These are phyloP conservation scores for Tuber microsphaerosporum DNA, from an alignment of 495 filamentous ascomycete species.

Conservation along the genomic window DNA sequence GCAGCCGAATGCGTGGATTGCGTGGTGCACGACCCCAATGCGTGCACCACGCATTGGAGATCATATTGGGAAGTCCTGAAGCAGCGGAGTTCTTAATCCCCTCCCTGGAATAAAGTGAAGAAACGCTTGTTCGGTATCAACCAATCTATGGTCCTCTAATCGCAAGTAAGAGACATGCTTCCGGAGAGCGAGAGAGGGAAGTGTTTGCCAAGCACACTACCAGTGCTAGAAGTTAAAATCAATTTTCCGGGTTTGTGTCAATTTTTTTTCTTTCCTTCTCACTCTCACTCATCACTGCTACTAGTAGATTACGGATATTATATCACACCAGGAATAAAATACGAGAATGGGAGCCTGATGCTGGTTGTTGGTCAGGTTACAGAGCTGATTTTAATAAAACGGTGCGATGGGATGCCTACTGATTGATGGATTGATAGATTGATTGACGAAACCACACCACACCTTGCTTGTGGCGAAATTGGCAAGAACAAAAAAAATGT, in stretches of 20 bases:
- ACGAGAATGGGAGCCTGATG: not conserved
- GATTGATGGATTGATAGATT: not conserved
- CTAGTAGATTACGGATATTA: no score
- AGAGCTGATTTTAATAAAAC: not conserved
- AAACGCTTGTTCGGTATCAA: not conserved
- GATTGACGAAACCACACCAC: not conserved
- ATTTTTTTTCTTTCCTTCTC: no score
- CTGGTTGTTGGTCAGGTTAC: not conserved
- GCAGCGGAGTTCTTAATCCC: not conserved
- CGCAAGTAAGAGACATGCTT: not conserved
- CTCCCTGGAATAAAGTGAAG: not conserved
- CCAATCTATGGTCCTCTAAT: not conserved
- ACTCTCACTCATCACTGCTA: no score
- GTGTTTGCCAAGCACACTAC: not conserved
- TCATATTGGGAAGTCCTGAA: not conserved
- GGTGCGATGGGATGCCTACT: not conserved
- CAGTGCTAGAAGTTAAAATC: not conserved
- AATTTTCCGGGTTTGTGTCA: no score
- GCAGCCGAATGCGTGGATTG: not conserved
- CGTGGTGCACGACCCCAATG: no score
- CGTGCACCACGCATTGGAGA: not conserved
- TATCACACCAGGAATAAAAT: no score
- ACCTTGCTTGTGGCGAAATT: not conserved
- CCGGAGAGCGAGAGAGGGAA: not conserved
- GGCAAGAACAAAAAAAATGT: not conserved